A percentile compares a stretch with the other conserved stretches of the same genome.
These are phyloP conservation scores for Eucalyptus tenuipes DNA, from an alignment of 345 rosid genomes.

Conservation along the genomic window DNA sequence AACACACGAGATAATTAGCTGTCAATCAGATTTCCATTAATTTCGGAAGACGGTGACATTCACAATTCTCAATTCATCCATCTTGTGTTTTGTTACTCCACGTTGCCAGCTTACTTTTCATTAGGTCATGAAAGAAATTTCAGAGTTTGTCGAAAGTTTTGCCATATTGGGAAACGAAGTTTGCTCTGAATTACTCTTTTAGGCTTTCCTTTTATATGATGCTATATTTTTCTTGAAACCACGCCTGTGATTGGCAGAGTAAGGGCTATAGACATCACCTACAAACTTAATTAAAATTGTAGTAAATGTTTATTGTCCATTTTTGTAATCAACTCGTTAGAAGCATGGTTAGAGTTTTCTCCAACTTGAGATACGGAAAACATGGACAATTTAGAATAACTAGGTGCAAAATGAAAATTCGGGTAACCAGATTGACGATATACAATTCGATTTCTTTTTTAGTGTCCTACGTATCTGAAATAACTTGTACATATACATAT, in stretches of 20 bases:
- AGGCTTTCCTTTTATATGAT: background rate
- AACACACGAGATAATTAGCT: background rate
- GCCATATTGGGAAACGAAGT: background rate
- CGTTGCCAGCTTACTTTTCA: background rate
- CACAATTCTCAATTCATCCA: background rate
- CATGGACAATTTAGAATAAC: background rate
- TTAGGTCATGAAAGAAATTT: background rate
- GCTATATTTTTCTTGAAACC: background rate
- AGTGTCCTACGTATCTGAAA: fast-evolving
- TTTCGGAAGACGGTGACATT: background rate
- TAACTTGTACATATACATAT: fast-evolving
- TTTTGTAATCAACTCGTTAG: background rate
- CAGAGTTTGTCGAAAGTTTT: background rate
- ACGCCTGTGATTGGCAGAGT: background rate
- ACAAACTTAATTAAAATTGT: background rate
- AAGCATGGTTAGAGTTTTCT: background rate
- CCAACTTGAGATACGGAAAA: background rate
- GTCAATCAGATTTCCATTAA: background rate
- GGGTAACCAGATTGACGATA: background rate
- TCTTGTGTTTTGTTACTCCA: background rate
- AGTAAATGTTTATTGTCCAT: background rate
- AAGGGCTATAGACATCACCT: background rate
- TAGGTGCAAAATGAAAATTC: background rate
- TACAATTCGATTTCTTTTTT: background rate
- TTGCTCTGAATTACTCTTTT: background rate